Evolutionary conservation across 768 basidiomycete species (phyloP), one percentile per base, ranked within the genome.

Genomic region (Phallus indusiatus): DNA sequence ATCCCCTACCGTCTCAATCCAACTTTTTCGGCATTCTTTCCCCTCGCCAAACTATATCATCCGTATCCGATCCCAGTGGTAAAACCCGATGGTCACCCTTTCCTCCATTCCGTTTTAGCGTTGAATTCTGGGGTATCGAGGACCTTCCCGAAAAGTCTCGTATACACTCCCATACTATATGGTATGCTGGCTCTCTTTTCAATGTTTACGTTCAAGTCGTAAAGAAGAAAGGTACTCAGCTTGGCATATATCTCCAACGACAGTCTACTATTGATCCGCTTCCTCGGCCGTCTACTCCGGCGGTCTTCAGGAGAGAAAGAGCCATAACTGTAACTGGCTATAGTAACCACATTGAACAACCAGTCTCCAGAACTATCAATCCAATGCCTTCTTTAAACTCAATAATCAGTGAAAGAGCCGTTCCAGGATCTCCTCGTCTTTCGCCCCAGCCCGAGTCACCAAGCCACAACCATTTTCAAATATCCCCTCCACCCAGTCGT

Each of bases 131-230:
- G 86, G 86, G 88, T 65, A 78, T 92, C 18, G 85, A 88, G 61
- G 72, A 76, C 35, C 76, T 96, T 42, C 86, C 84, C 60, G 93
- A 95, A 73, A 95, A 94, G 72, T 82, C 83, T 54, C 78, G 91
- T 16, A 70, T 90, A 54, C 84, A 94, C 69, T 90, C 88, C 8
- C 82, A 84, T 56, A 96, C 93, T 2, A 78, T 94, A 55, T 94
- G 90, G 82, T 90, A 93, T 67, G 92, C 88, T 1, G 94, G 94
- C 9, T 90, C 82, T 65, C 74, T 90, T 66, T 94, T 85, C 76
- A 92, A 92, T 63, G 83, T 92, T 1, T 95, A 94, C 66, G 85
- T 94, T 47, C 92, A 95, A 69, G 78, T 93, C 49, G 85, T 92
- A 53, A 81, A 84, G 63, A 90, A 89, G 80, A 94, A 94, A 69